Conservation (phyloP, 208 protist genomes). For the Kentomonas sorsogonicus region DNA sequence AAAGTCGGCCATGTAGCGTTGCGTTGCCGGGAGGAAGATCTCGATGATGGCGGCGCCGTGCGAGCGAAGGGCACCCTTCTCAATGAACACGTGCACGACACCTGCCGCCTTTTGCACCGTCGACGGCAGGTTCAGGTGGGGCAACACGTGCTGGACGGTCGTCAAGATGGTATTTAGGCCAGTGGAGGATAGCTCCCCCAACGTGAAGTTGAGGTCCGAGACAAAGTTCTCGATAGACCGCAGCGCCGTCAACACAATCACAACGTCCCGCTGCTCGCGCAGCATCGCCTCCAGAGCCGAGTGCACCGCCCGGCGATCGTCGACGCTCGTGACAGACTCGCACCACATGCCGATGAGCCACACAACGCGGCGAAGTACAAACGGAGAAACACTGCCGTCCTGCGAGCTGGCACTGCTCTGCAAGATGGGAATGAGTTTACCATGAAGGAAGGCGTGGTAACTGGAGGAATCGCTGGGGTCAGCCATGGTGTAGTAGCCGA, state of each 20-base stretch:
- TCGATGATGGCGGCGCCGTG: constrained; percentile 44
- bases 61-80: constrained; percentile 29
- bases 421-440: constrained; percentile 60
- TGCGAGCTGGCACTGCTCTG: constrained; percentile 5
- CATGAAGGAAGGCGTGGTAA: constrained; percentile 55
- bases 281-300: constrained; percentile 44
- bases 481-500: constrained; percentile 80
- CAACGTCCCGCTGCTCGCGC: constrained; percentile 17
- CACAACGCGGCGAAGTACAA: constrained; percentile 70
- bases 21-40: constrained; percentile 37
- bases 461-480: constrained; percentile 14
- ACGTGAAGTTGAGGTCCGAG: constrained; percentile 45
- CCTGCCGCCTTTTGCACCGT: constrained; percentile 40
- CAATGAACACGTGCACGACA: constrained; percentile 52
- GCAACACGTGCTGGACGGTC: constrained; percentile 43
- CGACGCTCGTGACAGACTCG: constrained; percentile 36
- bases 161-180: constrained; percentile 38
- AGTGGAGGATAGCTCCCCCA: constrained; percentile 37
- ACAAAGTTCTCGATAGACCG: constrained; percentile 61
- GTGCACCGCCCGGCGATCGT: constrained; percentile 40
- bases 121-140: constrained; percentile 27
- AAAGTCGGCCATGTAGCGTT: constrained; percentile 21
- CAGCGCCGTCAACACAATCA: constrained; percentile 52
- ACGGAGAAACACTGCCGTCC: too few species aligned
- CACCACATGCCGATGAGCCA: constrained; percentile 89